Evolutionary conservation across 306 rosid species (phyloP), one percentile per base, ranked within the genome.

Genomic region (Trichosanthes truncata): DNA sequence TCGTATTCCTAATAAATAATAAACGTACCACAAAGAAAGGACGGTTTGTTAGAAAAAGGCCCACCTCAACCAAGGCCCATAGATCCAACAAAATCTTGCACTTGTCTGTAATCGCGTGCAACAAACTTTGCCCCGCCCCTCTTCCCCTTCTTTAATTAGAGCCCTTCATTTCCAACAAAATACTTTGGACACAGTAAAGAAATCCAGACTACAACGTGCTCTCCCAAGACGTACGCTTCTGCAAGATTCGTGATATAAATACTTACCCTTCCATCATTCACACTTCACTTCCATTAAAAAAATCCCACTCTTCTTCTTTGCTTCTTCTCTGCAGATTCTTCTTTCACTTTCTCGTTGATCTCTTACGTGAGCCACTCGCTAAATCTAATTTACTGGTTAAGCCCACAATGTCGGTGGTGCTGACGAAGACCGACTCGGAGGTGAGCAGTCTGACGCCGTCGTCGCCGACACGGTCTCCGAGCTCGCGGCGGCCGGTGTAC

Each of bases 391-490:
- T 45, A 7, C 8, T 45, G 1, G 10, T 8, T 13, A n/a, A 20
- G 31, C 68, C 71, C 71, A 51, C 18, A 55, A 78, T 89, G 86
- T 83, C 94, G 51, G 83, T 83, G 51, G 83, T 83, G 72, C 85
- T 88, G 4, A 85, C 86, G 0, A 95, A 95, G 85, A 91, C 99
- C 1, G 99, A 95, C 76, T 95, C 99, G 1, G 99, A 93, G 88
- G 96, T 73, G 10, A 95, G 97, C 78, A 95, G 98, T 88, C 89
- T 84, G 29, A 82, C 85, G 46, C 97, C 91, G 45, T 91, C 96
- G 1, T 91, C 99, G 3, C 97, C 97, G 26, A 76, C 93, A 23
- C 93, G 95, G 1, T 91, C 98, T 3, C 97, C 97, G 23, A 78
- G 87, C 0, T 67, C 80, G 1, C 93, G 90, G 0, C 87, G 89